These are phyloP conservation scores for Phytophthora sp. DNA, from an alignment of 352 stramenopile genomes.

Conservation along the genomic window DNA sequence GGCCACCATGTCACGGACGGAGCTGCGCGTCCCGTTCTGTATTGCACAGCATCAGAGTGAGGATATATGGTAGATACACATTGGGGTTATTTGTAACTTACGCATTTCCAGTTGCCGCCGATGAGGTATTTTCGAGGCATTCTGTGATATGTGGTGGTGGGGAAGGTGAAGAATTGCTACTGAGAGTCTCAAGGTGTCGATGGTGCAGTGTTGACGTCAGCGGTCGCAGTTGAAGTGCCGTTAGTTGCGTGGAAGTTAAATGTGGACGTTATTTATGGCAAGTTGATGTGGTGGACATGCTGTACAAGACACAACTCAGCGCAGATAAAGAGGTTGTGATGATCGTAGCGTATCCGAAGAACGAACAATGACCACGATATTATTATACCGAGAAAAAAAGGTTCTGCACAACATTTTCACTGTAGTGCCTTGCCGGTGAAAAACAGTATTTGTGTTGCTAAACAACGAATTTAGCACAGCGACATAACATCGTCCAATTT, in stretches of 20 bases:
- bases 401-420: too few relatives aligned
- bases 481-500: too few relatives aligned
- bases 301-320: too few relatives aligned
- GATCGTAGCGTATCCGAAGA: too few relatives aligned
- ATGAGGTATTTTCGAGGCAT: conserved; percentile 90
- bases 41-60: neutral
- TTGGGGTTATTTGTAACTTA: conserved; percentile 51
- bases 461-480: too few relatives aligned
- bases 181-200: neutral
- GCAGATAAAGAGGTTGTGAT: too few relatives aligned
- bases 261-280: neutral
- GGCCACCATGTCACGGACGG: conserved; percentile 84
- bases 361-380: too few relatives aligned
- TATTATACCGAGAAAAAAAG: too few relatives aligned
- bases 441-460: too few relatives aligned
- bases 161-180: neutral
- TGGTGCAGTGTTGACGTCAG: conserved; percentile 30
- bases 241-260: conserved; percentile 8
- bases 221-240: conserved; percentile 26
- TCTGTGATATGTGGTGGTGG: too few relatives aligned
- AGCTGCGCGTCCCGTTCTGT: conserved; percentile 80
- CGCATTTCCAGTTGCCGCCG: conserved; percentile 94
- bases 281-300: conserved; percentile 9
- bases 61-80: neutral
- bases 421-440: too few relatives aligned